phyloP scores from a whole-genome alignment of 805 yeast species.

The Lipomyces starkeyi region DNA sequence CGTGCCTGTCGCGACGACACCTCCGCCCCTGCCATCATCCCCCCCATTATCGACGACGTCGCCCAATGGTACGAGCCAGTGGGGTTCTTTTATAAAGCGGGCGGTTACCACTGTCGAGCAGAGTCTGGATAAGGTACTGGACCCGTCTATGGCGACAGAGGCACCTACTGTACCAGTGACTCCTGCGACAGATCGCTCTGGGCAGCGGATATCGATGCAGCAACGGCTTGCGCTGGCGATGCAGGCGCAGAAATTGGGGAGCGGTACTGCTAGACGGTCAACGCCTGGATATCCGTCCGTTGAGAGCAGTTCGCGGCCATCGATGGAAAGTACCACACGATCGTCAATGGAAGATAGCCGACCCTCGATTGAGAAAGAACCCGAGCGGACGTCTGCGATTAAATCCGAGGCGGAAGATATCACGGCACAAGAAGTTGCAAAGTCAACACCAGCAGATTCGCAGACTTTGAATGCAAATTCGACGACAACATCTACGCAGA shows the following conservation, averaged over 20 bases:
- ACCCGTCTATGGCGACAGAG: conserved; percentile 21
- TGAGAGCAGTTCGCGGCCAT: conserved; percentile 3
- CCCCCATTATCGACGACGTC: background rate
- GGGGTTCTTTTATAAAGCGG: conserved; percentile 47
- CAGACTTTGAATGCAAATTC: background rate
- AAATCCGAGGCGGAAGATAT: background rate
- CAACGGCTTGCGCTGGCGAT: conserved; percentile 68
- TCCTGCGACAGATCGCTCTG: conserved; percentile 44
- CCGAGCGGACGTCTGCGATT: background rate
- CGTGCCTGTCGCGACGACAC: background rate
- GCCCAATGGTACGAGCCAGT: conserved; percentile 20
- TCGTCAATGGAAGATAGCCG: background rate
- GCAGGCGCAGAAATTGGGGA: conserved; percentile 28
- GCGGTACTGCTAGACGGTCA: background rate
- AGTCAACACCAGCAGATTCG: background rate
- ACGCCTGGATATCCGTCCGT: background rate
- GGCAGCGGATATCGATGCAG: conserved; percentile 63
- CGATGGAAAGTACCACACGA: background rate
- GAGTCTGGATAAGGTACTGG: conserved; percentile 49
- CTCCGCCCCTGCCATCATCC: background rate
- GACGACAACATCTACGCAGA: conserved; percentile 1
- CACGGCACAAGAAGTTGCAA: background rate
- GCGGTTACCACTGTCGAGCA: conserved; percentile 54
- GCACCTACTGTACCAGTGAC: background rate
- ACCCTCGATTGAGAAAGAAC: background rate